A percentile compares a stretch with the other conserved stretches of the same genome.
phyloP scores from a whole-genome alignment of 176 grass and related monocot genomes.

The Oryza nivara region DNA sequence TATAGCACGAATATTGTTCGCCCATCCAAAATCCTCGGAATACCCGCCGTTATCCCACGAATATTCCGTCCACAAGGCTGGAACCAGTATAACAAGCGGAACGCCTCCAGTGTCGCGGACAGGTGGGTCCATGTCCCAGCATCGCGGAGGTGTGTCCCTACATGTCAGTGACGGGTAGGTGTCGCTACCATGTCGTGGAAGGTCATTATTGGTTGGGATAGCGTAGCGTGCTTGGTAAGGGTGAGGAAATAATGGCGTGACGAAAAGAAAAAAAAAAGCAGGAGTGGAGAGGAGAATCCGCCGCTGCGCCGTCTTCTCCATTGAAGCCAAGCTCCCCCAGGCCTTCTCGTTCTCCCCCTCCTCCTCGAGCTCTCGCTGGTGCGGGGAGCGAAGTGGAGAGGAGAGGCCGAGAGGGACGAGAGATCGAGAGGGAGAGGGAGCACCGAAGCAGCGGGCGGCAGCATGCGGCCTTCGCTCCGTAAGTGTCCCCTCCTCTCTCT shows the following conservation, averaged over 20 bases:
- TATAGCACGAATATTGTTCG: not conserved
- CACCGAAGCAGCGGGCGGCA: slow-evolving; percentile 11
- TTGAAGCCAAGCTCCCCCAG: slow-evolving; percentile 12
- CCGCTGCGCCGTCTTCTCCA: slow-evolving; percentile 15
- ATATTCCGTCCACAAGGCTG: not conserved
- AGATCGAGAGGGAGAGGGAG: not conserved
- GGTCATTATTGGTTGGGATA: not conserved
- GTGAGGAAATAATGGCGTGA: not conserved
- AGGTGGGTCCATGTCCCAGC: not conserved
- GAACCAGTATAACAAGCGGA: not conserved
- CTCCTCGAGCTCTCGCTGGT: not conserved
- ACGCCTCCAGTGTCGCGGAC: not conserved
- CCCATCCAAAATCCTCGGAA: not conserved
- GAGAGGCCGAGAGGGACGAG: not conserved
- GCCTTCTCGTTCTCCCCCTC: not conserved
- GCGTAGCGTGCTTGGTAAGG: not conserved
- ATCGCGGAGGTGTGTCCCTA: not conserved
- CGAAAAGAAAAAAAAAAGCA: slow-evolving; percentile 35
- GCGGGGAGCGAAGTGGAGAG: not conserved
- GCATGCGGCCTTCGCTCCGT: slow-evolving; percentile 42
- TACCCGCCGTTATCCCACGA: not conserved
- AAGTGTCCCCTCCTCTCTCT: not conserved
- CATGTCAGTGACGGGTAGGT: not conserved
- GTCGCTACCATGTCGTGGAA: not conserved
- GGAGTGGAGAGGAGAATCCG: not conserved